Evolutionary conservation across 129 eudicot genomes (phyloP).

Genomic region (Ambrosia artemisiifolia): DNA sequence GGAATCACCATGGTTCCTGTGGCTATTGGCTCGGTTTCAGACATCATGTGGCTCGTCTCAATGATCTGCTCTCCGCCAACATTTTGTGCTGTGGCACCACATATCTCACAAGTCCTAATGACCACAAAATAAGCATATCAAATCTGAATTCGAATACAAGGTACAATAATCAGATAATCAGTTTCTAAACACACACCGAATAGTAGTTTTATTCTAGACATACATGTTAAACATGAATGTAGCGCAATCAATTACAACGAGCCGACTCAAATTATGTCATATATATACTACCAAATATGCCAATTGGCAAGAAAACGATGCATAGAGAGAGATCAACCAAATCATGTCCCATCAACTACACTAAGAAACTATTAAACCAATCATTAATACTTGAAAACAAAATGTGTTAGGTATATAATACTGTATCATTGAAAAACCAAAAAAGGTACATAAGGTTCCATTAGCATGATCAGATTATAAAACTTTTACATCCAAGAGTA

Average conservation of each 20-base stretch:
- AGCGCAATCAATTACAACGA: background rate
- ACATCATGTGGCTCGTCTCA: slow-evolving; percentile 24
- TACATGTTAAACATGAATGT: slow-evolving; percentile 12
- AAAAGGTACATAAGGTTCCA: slow-evolving; percentile 16
- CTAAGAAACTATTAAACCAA: slow-evolving; percentile 2
- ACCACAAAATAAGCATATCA: background rate
- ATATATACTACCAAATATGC: slow-evolving; percentile 5
- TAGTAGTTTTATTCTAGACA: background rate
- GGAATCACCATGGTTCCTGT: slow-evolving; percentile 21
- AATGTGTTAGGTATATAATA: slow-evolving; percentile 6
- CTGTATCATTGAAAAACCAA: background rate
- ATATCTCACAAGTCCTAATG: slow-evolving; percentile 60
- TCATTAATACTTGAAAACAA: slow-evolving; percentile 12
- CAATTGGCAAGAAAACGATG: slow-evolving; percentile 13
- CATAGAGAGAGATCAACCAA: slow-evolving; percentile 1
- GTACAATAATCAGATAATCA: background rate
- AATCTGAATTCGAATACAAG: background rate
- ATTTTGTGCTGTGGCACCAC: slow-evolving; percentile 59
- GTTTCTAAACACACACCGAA: background rate
- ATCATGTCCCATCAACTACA: slow-evolving; percentile 10
- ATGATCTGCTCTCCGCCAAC: slow-evolving; percentile 45
- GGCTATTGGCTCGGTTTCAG: slow-evolving; percentile 22
- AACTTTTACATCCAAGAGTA: background rate
- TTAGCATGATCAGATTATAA: slow-evolving; percentile 20
- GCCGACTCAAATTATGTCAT: background rate